Evolutionary conservation across 164 flowering plant genomes (phyloP).

Genomic region (Tetracentron sinense): DNA sequence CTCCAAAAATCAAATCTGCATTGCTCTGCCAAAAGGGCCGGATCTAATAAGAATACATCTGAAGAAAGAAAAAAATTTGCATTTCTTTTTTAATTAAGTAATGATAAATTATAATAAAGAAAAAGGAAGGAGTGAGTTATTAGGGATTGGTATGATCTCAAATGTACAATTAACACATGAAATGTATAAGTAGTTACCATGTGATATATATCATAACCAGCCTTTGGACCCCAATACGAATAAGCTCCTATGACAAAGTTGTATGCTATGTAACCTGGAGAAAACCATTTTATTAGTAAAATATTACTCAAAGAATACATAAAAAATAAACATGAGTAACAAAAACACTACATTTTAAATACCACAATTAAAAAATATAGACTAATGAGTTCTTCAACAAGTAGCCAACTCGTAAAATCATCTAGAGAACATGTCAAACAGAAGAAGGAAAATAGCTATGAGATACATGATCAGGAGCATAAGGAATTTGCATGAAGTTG

Average conservation of each 20-base stretch:
- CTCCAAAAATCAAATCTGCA: constrained; percentile 88
- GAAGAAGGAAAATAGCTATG: not conserved
- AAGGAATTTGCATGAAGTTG: not conserved
- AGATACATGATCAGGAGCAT: not conserved
- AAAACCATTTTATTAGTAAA: constrained; percentile 10
- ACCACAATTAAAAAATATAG: not conserved
- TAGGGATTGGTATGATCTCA: not conserved
- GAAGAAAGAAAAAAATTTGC: not conserved
- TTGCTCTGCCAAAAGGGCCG: constrained; percentile 40
- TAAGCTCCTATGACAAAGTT: constrained; percentile 97
- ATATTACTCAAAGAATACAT: not conserved
- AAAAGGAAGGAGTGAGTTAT: not conserved
- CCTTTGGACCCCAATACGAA: constrained; percentile 99
- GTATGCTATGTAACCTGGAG: constrained; percentile 79
- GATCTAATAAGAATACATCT: constrained; percentile 1
- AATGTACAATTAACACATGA: too few species aligned
- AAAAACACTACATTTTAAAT: not conserved
- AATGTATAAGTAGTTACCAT: constrained; percentile 53
- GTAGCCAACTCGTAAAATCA: too few species aligned
- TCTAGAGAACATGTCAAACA: too few species aligned
- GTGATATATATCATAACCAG: constrained; percentile 83
- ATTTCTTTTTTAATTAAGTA: not conserved
- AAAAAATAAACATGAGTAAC: not conserved
- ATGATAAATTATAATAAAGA: not conserved
- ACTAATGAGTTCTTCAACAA: too few species aligned